phyloP scores from a whole-genome alignment of 2,329 filamentous ascomycete genomes.

The Ploettnerulaceae sp. region DNA sequence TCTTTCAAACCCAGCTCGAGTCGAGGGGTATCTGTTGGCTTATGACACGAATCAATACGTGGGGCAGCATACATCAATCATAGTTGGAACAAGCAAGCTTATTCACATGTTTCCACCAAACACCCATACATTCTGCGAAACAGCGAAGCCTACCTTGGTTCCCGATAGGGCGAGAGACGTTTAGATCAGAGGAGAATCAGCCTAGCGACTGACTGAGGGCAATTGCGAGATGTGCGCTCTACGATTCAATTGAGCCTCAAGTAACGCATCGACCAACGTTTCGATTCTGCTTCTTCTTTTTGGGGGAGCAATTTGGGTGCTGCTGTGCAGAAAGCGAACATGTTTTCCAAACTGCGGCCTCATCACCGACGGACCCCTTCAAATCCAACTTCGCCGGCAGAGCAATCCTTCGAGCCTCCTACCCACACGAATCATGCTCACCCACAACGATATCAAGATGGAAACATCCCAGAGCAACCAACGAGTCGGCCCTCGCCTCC shows the following conservation, averaged over 20 bases:
- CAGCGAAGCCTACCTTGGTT: background rate
- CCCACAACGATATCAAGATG: conserved; percentile 27
- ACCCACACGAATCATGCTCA: conserved; percentile 28
- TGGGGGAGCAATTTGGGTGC: background rate
- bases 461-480: conserved; percentile 16
- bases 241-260: conserved; percentile 10
- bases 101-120: conserved; percentile 11
- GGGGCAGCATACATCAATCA: conserved; percentile 3
- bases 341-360: conserved; percentile 36
- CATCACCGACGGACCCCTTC: conserved; percentile 33
- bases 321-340: conserved; percentile 11
- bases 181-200: background rate
- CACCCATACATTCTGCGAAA: background rate
- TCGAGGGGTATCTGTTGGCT: background rate
- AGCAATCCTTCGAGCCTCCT: conserved; percentile 29
- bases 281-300: background rate
- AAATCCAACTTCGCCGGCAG: conserved; percentile 32
- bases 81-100: conserved; percentile 2
- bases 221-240: conserved; percentile 9
- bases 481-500: conserved; percentile 41
- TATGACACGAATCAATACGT: conserved; percentile 4
- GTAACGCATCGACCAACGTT: background rate
- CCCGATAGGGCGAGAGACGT: background rate
- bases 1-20: background rate
- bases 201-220: background rate